Evolutionary conservation across 768 basidiomycete genomes (phyloP).

Genomic region (Mycena pura): DNA sequence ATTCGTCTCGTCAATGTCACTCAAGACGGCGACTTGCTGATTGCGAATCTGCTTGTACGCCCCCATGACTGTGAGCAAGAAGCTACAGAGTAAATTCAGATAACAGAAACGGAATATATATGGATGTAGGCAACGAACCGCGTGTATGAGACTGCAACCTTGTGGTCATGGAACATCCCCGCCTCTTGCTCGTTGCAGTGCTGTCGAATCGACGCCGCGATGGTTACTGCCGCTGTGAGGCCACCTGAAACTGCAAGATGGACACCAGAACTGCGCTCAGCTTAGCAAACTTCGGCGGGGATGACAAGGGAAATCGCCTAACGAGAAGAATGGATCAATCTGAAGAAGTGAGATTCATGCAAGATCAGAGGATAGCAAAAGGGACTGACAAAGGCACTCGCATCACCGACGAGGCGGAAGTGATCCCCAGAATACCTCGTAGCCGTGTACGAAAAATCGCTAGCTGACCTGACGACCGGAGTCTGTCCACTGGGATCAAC

Average conservation of each 20-base stretch:
- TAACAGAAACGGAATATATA: not conserved
- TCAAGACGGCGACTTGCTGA: constrained; percentile 40
- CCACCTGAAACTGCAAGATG: constrained; percentile 21
- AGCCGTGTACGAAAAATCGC: constrained; percentile 44
- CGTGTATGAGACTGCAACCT: constrained; percentile 22
- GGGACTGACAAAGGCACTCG: constrained; percentile 20
- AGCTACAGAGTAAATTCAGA: constrained; percentile 28
- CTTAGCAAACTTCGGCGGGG: not conserved
- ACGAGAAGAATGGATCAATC: constrained; percentile 23
- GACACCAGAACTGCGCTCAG: constrained; percentile 10
- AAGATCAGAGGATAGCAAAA: not conserved
- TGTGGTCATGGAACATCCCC: constrained; percentile 19
- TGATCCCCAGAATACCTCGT: constrained; percentile 38
- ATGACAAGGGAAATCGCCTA: not conserved
- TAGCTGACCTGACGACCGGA: constrained; percentile 33
- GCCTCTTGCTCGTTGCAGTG: constrained; percentile 18
- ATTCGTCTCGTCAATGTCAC: constrained; percentile 45
- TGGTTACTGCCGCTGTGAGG: constrained; percentile 16
- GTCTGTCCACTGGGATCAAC: constrained; percentile 23
- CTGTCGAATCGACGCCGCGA: constrained; percentile 18
- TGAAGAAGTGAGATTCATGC: not conserved
- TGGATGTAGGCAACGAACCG: constrained; percentile 11
- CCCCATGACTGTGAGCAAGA: constrained; percentile 46
- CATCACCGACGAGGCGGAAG: constrained; percentile 40
- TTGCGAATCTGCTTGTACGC: constrained; percentile 50